Percentiles rank a stretch among this genome's conserved stretches.
Evolutionary conservation across 768 basidiomycete species (phyloP).

Genomic region (Russula sp.): DNA sequence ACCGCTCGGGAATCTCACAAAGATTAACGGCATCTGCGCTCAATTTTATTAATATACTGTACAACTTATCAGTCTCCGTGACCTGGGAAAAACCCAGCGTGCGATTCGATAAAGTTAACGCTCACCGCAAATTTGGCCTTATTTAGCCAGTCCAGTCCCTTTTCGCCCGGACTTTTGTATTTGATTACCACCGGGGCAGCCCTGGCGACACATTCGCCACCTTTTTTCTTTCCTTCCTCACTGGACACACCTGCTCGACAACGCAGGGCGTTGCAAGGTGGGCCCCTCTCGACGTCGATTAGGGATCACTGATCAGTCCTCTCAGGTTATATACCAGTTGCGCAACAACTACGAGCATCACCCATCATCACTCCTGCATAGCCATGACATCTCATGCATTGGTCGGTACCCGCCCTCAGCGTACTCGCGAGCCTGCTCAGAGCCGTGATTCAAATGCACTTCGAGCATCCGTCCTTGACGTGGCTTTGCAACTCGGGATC

Average conservation of each 20-base stretch:
- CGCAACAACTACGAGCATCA: not conserved
- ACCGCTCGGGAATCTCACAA: not conserved
- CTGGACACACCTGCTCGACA: not conserved
- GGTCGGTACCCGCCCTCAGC: conserved; percentile 5
- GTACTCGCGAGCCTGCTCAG: not conserved
- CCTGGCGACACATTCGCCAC: not conserved
- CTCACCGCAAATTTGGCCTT: not conserved
- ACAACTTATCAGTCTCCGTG: not conserved
- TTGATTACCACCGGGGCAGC: not conserved
- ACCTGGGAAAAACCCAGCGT: not conserved
- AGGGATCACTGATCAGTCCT: not conserved
- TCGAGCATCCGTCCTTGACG: conserved; percentile 69
- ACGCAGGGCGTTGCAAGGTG: conserved; percentile 11
- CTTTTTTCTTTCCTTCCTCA: not conserved
- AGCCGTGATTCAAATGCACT: conserved; percentile 49
- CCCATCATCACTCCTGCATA: not conserved
- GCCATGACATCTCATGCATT: not conserved
- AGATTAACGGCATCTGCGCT: not conserved
- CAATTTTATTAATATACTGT: not conserved
- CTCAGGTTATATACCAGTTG: not conserved
- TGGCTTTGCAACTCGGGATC: conserved; percentile 60
- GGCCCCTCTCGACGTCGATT: not conserved
- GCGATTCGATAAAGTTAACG: not conserved
- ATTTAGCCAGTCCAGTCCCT: not conserved
- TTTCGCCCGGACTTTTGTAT: not conserved